A percentile compares a stretch with the other conserved stretches of the same genome.
phyloP scores from a whole-genome alignment of 192 early-diverging fungal genomes.

The Spizellomyces punctatus region DNA sequence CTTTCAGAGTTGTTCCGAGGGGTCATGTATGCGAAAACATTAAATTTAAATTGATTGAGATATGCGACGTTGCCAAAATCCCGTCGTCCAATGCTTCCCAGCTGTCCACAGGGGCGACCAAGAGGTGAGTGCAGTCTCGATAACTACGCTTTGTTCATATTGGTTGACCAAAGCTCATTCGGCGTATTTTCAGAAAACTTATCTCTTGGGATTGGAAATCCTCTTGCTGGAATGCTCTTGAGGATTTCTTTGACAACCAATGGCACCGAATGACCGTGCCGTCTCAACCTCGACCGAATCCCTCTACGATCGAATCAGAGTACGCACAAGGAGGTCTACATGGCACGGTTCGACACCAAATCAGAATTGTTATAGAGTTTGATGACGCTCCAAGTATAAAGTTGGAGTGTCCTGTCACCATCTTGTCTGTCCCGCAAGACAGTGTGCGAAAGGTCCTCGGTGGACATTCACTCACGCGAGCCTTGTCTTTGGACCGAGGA shows the following conservation, averaged over 20 bases:
- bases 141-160: too few species aligned
- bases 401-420: slow-evolving; percentile 12
- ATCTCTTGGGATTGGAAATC: slow-evolving; percentile 28
- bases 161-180: too few species aligned
- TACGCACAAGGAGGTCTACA: background rate
- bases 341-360: slow-evolving; percentile 8
- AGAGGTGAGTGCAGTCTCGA: background rate
- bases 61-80: slow-evolving; percentile 11
- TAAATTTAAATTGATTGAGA: slow-evolving; percentile 14
- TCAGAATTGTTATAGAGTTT: slow-evolving; percentile 6
- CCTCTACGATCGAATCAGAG: slow-evolving; percentile 6
- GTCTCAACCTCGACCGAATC: slow-evolving; percentile 5
- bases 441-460: background rate
- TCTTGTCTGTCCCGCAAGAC: slow-evolving; percentile 10
- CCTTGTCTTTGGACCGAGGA: background rate
- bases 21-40: slow-evolving; percentile 18
- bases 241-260: slow-evolving; percentile 20
- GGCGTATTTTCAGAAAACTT: background rate
- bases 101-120: background rate
- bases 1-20: slow-evolving; percentile 16
- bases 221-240: background rate
- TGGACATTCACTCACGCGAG: too few species aligned
- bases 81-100: background rate
- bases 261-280: slow-evolving; percentile 4
- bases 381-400: slow-evolving; percentile 16